Evolutionary conservation across 2,329 filamentous ascomycete species (phyloP).

Genomic region (Didymella lethalis): DNA sequence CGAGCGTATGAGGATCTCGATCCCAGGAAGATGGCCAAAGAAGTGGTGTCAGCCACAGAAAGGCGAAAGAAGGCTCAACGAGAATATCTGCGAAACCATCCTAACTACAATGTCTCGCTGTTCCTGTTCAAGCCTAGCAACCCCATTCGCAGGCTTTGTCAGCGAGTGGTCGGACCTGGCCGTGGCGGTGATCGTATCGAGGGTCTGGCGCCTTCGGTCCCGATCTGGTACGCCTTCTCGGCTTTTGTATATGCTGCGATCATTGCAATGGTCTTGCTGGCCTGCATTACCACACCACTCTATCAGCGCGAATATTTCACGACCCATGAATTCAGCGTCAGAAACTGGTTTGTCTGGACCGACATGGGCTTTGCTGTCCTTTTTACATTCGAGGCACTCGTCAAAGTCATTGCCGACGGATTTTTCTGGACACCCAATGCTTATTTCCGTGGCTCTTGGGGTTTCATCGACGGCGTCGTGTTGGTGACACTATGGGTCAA

Average conservation of each 20-base stretch:
- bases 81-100: constrained; percentile 86
- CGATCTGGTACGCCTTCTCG: constrained; percentile 92
- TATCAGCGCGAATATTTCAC: constrained; percentile 90
- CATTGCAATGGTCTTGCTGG: constrained; percentile 95
- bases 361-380: constrained; percentile 88
- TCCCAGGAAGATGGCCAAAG: constrained; percentile 85
- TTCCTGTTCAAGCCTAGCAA: constrained; percentile 85
- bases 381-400: constrained; percentile 83
- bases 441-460: constrained; percentile 96
- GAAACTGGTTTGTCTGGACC: constrained; percentile 94
- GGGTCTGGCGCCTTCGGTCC: constrained; percentile 86
- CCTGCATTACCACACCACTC: constrained; percentile 91
- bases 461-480: constrained; percentile 91
- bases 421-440: constrained; percentile 97
- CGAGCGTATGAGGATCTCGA: constrained; percentile 80
- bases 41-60: constrained; percentile 84
- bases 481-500: constrained; percentile 95
- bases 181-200: constrained; percentile 87
- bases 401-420: constrained; percentile 95
- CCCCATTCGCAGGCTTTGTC: constrained; percentile 80
- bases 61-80: constrained; percentile 86
- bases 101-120: constrained; percentile 89
- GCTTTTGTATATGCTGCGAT: constrained; percentile 93
- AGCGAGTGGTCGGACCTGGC: constrained; percentile 88
- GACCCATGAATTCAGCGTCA: constrained; percentile 64